These are phyloP conservation scores for Monosporascus sp. DNA, from an alignment of 2,329 filamentous ascomycete species.

Conservation along the genomic window DNA sequence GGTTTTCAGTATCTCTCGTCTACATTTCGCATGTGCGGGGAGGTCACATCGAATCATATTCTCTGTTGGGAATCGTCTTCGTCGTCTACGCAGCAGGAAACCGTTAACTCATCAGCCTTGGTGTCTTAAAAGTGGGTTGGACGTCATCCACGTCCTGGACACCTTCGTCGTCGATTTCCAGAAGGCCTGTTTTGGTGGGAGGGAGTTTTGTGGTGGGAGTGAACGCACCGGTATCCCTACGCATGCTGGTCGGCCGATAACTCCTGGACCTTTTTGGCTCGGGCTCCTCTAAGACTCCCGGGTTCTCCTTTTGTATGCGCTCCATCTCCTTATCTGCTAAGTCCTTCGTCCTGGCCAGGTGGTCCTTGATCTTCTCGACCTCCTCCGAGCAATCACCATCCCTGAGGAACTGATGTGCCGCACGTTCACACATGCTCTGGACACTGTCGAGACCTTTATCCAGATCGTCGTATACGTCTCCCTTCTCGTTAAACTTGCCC, in stretches of 20 bases:
- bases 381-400: conserved; percentile 80
- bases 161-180: conserved; percentile 27
- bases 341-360: conserved; percentile 58
- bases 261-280: conserved; percentile 39
- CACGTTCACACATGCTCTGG: conserved; percentile 77
- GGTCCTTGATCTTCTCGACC: conserved; percentile 62
- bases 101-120: conserved; percentile 15
- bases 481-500: conserved; percentile 23
- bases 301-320: conserved; percentile 48
- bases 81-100: conserved; percentile 5
- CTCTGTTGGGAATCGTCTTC: background rate
- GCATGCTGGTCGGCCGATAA: conserved; percentile 49
- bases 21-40: background rate
- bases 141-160: conserved; percentile 25
- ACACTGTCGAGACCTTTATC: conserved; percentile 76
- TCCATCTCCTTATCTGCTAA: conserved; percentile 56
- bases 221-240: conserved; percentile 35
- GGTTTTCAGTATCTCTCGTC: background rate
- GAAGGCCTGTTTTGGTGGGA: conserved; percentile 9
- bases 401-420: conserved; percentile 83
- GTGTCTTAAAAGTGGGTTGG: conserved; percentile 18
- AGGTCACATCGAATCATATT: background rate
- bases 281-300: conserved; percentile 14
- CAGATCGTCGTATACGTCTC: conserved; percentile 62
- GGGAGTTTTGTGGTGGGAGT: conserved; percentile 14